Base-by-base conservation (phyloP, 1,284 basidiomycete species). In the Cryptococcus sp. region DNA sequence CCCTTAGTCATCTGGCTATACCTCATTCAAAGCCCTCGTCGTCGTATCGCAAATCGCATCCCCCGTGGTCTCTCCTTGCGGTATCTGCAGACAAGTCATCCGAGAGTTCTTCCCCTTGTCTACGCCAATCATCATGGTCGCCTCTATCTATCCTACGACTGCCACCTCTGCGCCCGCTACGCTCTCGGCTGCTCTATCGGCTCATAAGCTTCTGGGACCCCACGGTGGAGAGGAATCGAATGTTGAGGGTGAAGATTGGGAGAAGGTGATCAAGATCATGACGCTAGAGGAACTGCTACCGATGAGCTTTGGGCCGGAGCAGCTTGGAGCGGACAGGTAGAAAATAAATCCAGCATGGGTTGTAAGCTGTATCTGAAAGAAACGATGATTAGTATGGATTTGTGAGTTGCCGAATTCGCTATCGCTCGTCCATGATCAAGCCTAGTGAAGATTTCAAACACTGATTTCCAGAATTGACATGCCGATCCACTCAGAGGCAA, bases 41-140 rank as follows among this genome's bases (percentile, higher is more conserved):
- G 82, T 93, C 12, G 79, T 81, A 22, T 82, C 57, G 31, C 41
- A 45, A 32, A 19, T 89, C 10, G 65, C 77, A 10, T 47, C 56
- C 0, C 74, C 78, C 0, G 68, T 83, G 0, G 77, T 84, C 41
- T 85, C 87, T 0, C 89, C 89, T 0, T 97, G 92, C 66, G 92
- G 92, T 14, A 82, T 94, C 54, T 97, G 92, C 63, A 83, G 91
- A 6, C 92, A 97, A 68, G 80, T 93, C 47, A 80, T 95, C 45
- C 82, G 88, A 47, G 92, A 97, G 70, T 95, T 95, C 68, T 89
- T 87, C 63, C 67, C 79, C 5, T 78, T 81, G 19, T 38, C 57
- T 22, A 85, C 86, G 76, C 87, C 88, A 0, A 79, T 95, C 45
- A 76, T 86, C 32, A 81, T 95, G 50, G 79, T 91, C 10, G 82